phyloP scores from a whole-genome alignment of 176 grass and related monocot species.

The Tuctoria greenei region DNA sequence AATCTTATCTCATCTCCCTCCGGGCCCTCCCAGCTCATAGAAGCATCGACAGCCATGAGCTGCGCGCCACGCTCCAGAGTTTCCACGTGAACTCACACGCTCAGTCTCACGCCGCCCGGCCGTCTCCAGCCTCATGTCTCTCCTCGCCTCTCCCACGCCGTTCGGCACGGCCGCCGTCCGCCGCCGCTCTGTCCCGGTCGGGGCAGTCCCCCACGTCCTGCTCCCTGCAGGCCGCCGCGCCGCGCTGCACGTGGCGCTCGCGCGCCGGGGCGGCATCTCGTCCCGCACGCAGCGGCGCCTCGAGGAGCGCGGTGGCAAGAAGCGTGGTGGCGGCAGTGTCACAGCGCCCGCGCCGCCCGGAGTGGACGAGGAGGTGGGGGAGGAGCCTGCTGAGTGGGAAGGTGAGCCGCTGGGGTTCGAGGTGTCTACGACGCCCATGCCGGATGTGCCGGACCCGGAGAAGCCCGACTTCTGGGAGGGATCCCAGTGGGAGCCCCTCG shows the following conservation, averaged over 20 bases:
- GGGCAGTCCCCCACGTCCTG: neutral
- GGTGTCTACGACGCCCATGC: conserved; percentile 83
- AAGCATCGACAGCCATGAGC: conserved; percentile 19
- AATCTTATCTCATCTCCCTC: conserved; percentile 53
- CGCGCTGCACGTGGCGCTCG: conserved; percentile 52
- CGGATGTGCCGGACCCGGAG: conserved; percentile 53
- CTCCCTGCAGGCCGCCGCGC: conserved; percentile 13
- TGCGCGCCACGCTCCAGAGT: neutral
- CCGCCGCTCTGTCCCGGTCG: conserved; percentile 8
- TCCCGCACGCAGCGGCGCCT: conserved; percentile 79
- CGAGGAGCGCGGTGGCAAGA: conserved; percentile 78
- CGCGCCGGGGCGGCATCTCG: conserved; percentile 69
- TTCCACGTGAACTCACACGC: conserved; percentile 36
- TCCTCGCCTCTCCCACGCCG: conserved; percentile 48
- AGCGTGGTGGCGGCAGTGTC: conserved; percentile 46
- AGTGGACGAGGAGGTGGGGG: conserved; percentile 27
- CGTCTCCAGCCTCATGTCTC: conserved; percentile 53
- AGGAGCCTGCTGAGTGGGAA: conserved; percentile 43
- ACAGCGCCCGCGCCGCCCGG: conserved; percentile 29
- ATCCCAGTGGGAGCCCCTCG: conserved; percentile 51
- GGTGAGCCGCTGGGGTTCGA: conserved; percentile 68
- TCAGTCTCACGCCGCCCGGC: neutral
- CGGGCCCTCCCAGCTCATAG: neutral
- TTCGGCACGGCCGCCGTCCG: conserved; percentile 36
- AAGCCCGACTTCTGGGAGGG: conserved; percentile 80